A percentile compares a stretch with the other conserved stretches of the same genome.
These are phyloP conservation scores for Pharnaceum exiguum DNA, from an alignment of 148 eudicot species.

Conservation along the genomic window DNA sequence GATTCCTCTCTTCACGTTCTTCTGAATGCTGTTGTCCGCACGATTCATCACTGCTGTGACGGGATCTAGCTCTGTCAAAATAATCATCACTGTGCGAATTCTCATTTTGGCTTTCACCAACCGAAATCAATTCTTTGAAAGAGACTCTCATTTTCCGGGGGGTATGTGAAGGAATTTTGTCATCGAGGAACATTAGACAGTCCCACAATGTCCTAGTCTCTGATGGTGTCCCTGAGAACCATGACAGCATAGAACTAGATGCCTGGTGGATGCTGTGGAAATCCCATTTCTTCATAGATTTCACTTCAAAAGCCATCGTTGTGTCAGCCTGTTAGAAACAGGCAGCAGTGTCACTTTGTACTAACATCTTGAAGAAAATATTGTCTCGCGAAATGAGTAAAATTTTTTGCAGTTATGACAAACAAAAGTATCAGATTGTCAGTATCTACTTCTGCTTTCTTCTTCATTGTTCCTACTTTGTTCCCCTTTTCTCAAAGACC, in stretches of 20 bases:
- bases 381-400: too few species aligned
- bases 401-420: too few species aligned
- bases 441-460: too few species aligned
- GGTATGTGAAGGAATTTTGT: slow-evolving; percentile 27
- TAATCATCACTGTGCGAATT: slow-evolving; percentile 26
- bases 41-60: slow-evolving; percentile 16
- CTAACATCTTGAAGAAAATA: background rate
- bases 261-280: slow-evolving; percentile 85
- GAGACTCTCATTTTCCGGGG: slow-evolving; percentile 19
- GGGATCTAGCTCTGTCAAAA: slow-evolving; percentile 47
- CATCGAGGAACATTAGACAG: slow-evolving; percentile 24
- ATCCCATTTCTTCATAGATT: slow-evolving; percentile 87
- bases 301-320: slow-evolving; percentile 76
- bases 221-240: slow-evolving; percentile 68
- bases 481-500: too few species aligned
- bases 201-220: slow-evolving; percentile 34
- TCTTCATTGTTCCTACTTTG: too few species aligned
- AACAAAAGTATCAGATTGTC: too few species aligned
- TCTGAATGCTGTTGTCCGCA: slow-evolving; percentile 16
- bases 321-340: slow-evolving; percentile 64
- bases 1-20: slow-evolving; percentile 24
- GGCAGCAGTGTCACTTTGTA: background rate
- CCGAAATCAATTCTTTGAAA: slow-evolving; percentile 14
- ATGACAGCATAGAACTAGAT: slow-evolving; percentile 44
- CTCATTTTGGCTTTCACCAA: slow-evolving; percentile 4